Evolutionary conservation across 2,329 filamentous ascomycete genomes (phyloP), one percentile per base, ranked within the genome.

Genomic region (Colletotrichum tropicicola): DNA sequence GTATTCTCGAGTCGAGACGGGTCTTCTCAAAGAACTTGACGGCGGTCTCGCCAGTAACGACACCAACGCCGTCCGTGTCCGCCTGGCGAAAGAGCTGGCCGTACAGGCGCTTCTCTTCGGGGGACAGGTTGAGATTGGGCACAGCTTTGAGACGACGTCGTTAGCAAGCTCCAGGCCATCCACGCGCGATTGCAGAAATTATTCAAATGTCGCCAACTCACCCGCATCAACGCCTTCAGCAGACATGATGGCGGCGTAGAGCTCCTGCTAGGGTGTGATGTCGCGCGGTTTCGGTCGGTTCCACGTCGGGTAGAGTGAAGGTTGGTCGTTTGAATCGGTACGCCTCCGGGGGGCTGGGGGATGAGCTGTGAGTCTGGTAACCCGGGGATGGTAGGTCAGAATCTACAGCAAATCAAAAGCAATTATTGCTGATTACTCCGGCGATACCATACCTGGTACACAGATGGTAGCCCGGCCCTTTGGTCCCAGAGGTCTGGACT

Each of bases 1-100:
- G 85, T 51, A 96, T 86, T 67, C 92, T 89, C 57, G 94, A 93
- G 67, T 95, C 89, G 51, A 99, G 85, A 71, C 92, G 91, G 47
- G 96, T 98, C 84, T 96, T 96, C 80, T 98, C 94, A 76, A 99
- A 99, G 84, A 99, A 98, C 77, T 94, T 93, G 77, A 99, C 94
- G 64, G 96, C 96, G 67, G 97, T 87, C 79, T 99, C 96, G 78
- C 96, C 96, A 17, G 96, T 98, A 32, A 99, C 93, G 69, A 98
- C 94, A 59, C 94, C 94, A 62, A 97, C 91, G 75, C 89, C 92
- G 72, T 98, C 96, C 65, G 91, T 92, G 79, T 99, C 96, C 70
- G 96, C 96, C 73, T 94, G 91, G 77, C 92, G 90, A 81, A 99
- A 98, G 68, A 99, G 90, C 79, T 96, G 93, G 71, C 92, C 93